A percentile compares a stretch with the other conserved stretches of the same genome.
phyloP scores from a whole-genome alignment of 768 basidiomycete species.

The Lentinula guzmanii region DNA sequence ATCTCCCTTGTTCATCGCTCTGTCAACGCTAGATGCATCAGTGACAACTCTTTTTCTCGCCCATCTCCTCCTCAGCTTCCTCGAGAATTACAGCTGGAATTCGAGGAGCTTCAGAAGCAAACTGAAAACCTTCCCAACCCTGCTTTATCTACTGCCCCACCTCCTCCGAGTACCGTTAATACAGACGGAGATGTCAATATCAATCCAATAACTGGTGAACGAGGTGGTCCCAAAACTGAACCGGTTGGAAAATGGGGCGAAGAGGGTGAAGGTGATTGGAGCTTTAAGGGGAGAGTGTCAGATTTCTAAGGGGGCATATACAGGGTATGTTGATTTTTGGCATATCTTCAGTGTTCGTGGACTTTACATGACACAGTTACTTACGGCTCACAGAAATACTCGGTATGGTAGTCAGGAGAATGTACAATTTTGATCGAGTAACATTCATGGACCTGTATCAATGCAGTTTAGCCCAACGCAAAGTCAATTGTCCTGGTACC shows the following conservation, averaged over 20 bases:
- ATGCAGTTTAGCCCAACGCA: too few species aligned
- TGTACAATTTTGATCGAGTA: too few species aligned
- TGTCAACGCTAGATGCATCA: neutral
- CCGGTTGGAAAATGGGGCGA: constrained; percentile 57
- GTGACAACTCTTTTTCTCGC: constrained; percentile 17
- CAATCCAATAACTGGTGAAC: constrained; percentile 81
- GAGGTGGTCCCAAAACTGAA: constrained; percentile 83
- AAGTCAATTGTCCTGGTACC: too few species aligned
- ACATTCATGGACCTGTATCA: too few species aligned
- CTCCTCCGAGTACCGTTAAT: constrained; percentile 67
- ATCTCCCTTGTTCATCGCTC: neutral
- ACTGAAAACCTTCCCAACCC: constrained; percentile 43
- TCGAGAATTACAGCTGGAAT: constrained; percentile 72
- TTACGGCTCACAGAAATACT: too few species aligned
- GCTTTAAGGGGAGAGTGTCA: constrained; percentile 82
- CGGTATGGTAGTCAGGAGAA: too few species aligned
- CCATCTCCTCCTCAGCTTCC: constrained; percentile 78
- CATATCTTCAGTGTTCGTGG: too few species aligned
- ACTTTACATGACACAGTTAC: too few species aligned
- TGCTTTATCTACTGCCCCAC: constrained; percentile 41
- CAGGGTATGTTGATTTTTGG: neutral
- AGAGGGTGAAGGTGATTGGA: constrained; percentile 73
- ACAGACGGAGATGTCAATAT: constrained; percentile 63
- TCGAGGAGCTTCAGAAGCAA: constrained; percentile 73
- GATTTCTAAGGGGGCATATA: constrained; percentile 51